phyloP scores from a whole-genome alignment of 2,329 filamentous ascomycete genomes.

The Cladorrhinum sp. region DNA sequence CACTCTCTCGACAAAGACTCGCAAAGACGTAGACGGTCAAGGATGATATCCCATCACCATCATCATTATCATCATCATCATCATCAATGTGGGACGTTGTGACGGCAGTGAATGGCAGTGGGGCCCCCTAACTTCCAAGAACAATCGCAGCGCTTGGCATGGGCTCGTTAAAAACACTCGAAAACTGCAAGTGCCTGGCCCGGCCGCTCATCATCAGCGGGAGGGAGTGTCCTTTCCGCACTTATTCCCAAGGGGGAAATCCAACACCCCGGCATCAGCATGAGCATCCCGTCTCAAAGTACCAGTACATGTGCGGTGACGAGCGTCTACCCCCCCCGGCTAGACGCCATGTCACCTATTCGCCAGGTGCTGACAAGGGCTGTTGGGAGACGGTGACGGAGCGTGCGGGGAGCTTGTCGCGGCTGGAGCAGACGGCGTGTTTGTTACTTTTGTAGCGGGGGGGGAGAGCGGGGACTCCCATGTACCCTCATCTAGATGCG shows the following conservation, averaged over 20 bases:
- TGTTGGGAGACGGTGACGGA: slow-evolving; percentile 27
- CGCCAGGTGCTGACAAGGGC: slow-evolving; percentile 27
- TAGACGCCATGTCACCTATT: slow-evolving; percentile 33
- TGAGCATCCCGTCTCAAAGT: slow-evolving; percentile 22
- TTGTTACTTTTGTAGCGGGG: slow-evolving; percentile 12
- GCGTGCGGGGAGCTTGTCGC: slow-evolving; percentile 18
- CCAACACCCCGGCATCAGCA: slow-evolving; percentile 7
- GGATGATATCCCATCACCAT: not conserved
- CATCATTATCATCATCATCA: not conserved
- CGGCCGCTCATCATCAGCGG: slow-evolving; percentile 22
- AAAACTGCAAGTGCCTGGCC: slow-evolving; percentile 26
- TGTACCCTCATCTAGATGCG: slow-evolving; percentile 2
- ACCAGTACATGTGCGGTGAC: slow-evolving; percentile 22
- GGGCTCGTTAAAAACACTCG: slow-evolving; percentile 9
- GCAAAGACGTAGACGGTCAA: not conserved
- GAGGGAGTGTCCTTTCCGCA: slow-evolving; percentile 21
- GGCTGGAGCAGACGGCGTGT: slow-evolving; percentile 2
- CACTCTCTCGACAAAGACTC: not conserved
- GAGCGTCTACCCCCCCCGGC: slow-evolving; percentile 20
- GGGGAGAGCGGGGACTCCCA: not conserved
- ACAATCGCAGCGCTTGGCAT: slow-evolving; percentile 18
- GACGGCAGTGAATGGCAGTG: slow-evolving; percentile 6
- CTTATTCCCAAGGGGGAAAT: slow-evolving; percentile 16
- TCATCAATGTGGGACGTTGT: not conserved
- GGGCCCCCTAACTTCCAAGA: not conserved